Evolutionary conservation across 2,329 filamentous ascomycete species (phyloP).

Genomic region (Cladophialophora psammophila): DNA sequence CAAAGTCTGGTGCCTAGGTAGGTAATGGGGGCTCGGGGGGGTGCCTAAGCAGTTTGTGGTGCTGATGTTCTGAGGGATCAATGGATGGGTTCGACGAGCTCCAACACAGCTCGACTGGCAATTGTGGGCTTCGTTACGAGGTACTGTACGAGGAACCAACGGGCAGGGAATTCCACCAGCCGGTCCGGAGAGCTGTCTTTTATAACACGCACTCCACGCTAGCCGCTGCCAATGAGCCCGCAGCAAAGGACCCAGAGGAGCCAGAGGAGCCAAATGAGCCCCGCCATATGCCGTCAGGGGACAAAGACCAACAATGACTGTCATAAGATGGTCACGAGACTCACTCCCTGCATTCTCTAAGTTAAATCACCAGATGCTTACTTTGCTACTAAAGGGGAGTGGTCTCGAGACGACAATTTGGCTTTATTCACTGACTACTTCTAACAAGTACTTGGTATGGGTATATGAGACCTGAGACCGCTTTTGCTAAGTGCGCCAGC

Average conservation of each 20-base stretch:
- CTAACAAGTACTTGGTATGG: too few species aligned
- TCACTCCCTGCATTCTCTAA: neutral
- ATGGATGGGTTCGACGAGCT: conserved; percentile 19
- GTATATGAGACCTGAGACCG: conserved; percentile 12
- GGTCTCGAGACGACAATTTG: neutral
- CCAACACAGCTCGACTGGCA: conserved; percentile 11
- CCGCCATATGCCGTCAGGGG: conserved; percentile 12
- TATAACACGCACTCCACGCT: conserved; percentile 17
- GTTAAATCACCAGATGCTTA: conserved; percentile 16
- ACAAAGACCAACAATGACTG: conserved; percentile 1
- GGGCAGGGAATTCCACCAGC: conserved; percentile 9
- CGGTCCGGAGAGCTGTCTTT: conserved; percentile 17
- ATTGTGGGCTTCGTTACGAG: neutral
- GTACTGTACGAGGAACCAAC: conserved; percentile 9
- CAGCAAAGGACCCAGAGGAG: neutral
- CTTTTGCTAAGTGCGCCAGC: neutral
- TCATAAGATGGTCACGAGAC: conserved; percentile 20
- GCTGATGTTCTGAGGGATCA: conserved; percentile 11
- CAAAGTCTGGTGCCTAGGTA: neutral
- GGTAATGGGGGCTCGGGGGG: neutral
- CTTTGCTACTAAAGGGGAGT: neutral
- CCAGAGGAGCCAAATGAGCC: neutral
- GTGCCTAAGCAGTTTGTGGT: conserved; percentile 10
- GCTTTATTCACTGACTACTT: conserved; percentile 9
- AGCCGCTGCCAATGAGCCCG: conserved; percentile 10